Conservation (phyloP, 345 rosid genomes). For the Rhizophora apiculata region DNA sequence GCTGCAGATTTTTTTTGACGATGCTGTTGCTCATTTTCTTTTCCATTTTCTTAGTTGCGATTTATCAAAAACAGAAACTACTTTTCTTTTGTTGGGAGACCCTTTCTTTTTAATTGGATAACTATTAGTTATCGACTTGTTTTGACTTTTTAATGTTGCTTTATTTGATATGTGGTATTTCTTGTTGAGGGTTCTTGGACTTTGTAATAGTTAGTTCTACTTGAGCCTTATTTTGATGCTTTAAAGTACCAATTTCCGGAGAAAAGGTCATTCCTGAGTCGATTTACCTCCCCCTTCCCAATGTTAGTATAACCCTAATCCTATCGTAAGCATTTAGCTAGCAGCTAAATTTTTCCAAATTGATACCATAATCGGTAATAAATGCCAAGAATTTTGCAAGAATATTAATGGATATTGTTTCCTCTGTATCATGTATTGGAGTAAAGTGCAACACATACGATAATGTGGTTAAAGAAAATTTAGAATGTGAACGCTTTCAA, state of each 20-base stretch:
- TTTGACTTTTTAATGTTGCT: neutral
- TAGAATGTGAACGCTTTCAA: no score
- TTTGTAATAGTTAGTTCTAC: neutral
- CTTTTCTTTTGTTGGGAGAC: no score
- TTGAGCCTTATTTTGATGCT: neutral
- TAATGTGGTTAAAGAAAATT: no score
- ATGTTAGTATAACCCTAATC: no score
- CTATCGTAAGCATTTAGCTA: neutral
- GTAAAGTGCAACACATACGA: neutral
- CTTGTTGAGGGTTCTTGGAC: constrained; percentile 1
- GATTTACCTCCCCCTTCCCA: no score
- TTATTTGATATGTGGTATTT: neutral
- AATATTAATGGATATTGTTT: neutral
- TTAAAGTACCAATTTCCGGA: no score
- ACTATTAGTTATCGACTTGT: constrained; percentile 8
- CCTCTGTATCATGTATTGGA: neutral
- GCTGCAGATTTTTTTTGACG: no score
- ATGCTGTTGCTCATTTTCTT: neutral
- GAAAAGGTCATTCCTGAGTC: no score
- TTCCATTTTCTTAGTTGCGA: neutral
- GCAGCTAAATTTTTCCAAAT: neutral
- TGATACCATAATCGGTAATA: no score
- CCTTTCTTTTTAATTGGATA: neutral
- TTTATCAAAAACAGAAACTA: neutral
- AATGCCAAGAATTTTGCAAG: neutral